Percentiles rank a stretch among this genome's conserved stretches.
phyloP scores from a whole-genome alignment of 2,329 filamentous ascomycete species.

The Cercospora beticola region DNA sequence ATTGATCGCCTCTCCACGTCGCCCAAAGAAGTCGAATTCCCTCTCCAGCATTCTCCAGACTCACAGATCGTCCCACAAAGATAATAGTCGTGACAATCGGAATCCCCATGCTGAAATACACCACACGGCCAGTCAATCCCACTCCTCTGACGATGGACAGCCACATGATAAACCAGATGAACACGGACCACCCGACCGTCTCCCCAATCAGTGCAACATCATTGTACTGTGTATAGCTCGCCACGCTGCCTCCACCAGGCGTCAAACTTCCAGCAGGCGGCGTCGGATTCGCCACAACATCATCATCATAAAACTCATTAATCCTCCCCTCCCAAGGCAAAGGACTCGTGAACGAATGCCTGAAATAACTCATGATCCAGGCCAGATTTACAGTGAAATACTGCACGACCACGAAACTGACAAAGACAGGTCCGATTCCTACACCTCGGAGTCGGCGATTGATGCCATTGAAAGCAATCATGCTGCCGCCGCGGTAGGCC shows the following conservation, averaged over 20 bases:
- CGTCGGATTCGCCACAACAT: slow-evolving; percentile 52
- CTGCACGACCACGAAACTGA: slow-evolving; percentile 56
- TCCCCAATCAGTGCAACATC: slow-evolving; percentile 53
- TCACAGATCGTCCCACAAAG: slow-evolving; percentile 55
- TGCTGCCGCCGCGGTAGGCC: slow-evolving; percentile 47
- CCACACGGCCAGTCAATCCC: slow-evolving; percentile 57
- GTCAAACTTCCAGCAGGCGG: slow-evolving; percentile 41
- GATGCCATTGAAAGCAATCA: slow-evolving; percentile 45
- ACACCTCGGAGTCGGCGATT: slow-evolving; percentile 55
- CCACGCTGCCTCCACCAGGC: slow-evolving; percentile 42
- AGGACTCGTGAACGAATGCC: slow-evolving; percentile 55
- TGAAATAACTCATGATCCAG: slow-evolving; percentile 62
- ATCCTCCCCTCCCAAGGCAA: slow-evolving; percentile 55
- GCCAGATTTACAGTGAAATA: slow-evolving; percentile 59
- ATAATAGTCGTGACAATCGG: slow-evolving; percentile 59
- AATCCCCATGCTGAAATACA: slow-evolving; percentile 63
- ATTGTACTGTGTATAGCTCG: slow-evolving; percentile 50
- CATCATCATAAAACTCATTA: slow-evolving; percentile 54
- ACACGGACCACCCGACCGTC: slow-evolving; percentile 58
- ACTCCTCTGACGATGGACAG: slow-evolving; percentile 60
- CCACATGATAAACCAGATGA: slow-evolving; percentile 62
- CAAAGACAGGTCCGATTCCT: slow-evolving; percentile 54
- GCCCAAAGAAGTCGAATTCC: slow-evolving; percentile 54
- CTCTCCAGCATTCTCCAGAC: slow-evolving; percentile 55
- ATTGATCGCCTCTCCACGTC: slow-evolving; percentile 52